Evolutionary conservation across 129 eudicot species (phyloP).

Genomic region (Escallonia rubra): DNA sequence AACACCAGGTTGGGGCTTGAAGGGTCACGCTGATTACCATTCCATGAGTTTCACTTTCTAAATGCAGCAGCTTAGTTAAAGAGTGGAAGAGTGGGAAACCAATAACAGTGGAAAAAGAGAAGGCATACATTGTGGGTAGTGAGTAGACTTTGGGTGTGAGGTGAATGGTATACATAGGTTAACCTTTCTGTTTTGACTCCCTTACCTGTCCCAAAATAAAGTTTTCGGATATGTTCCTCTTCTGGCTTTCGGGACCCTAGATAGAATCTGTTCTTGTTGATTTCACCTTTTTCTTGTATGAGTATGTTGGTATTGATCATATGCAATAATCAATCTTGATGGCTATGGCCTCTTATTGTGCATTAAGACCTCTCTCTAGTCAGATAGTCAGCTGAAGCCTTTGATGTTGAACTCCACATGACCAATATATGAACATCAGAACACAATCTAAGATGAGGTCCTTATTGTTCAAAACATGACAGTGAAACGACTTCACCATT

Average conservation of each 20-base stretch:
- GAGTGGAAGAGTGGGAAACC: background rate
- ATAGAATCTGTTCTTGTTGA: background rate
- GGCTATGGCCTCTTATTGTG: slow-evolving; percentile 1
- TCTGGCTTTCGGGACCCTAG: background rate
- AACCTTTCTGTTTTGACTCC: slow-evolving; percentile 14
- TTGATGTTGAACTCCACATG: no score
- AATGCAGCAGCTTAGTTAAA: background rate
- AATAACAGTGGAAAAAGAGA: background rate
- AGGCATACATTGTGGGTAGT: background rate
- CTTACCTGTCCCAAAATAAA: slow-evolving; percentile 15
- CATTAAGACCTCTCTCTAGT: background rate
- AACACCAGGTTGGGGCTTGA: slow-evolving; percentile 56
- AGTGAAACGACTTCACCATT: no score
- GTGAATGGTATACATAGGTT: slow-evolving; percentile 7
- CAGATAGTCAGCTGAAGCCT: no score
- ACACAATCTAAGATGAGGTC: no score
- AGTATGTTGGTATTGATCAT: slow-evolving; percentile 6
- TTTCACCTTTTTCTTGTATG: background rate
- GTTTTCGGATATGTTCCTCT: background rate
- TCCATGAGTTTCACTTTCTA: background rate
- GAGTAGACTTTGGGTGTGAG: slow-evolving; percentile 4
- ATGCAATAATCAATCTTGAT: background rate
- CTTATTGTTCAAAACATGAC: no score
- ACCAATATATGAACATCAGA: no score
- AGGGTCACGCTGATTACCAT: slow-evolving; percentile 13